Percentiles rank a stretch among this genome's conserved stretches.
These are phyloP conservation scores for Neurospora pannonica DNA, from an alignment of 495 filamentous ascomycete genomes.

Conservation along the genomic window DNA sequence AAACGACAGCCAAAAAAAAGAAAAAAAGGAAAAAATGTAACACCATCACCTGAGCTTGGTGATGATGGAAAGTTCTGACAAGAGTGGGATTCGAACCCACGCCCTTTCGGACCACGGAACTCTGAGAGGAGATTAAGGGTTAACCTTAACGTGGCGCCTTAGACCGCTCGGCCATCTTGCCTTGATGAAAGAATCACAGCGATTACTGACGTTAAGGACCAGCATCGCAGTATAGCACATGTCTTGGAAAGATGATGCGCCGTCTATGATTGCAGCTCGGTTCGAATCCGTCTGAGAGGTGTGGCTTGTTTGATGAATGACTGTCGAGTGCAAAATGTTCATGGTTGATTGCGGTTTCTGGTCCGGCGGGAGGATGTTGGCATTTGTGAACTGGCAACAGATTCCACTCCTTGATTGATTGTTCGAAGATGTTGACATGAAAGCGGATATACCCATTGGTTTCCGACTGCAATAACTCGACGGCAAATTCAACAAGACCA, in stretches of 20 bases:
- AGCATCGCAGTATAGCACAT: neutral
- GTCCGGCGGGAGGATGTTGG: neutral
- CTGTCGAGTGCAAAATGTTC: neutral
- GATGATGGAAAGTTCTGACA: conserved; percentile 1
- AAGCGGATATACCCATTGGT: neutral
- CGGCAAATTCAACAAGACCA: neutral
- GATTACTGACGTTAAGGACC: neutral
- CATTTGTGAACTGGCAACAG: neutral
- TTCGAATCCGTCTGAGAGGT: neutral
- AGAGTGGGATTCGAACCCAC: conserved; percentile 31
- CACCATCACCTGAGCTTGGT: neutral
- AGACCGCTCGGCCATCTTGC: neutral
- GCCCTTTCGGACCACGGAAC: conserved; percentile 24
- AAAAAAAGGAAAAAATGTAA: neutral
- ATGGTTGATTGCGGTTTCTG: neutral
- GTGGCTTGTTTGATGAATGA: neutral
- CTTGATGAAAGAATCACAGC: neutral
- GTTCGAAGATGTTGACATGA: neutral
- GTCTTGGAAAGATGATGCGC: neutral
- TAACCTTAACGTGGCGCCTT: neutral
- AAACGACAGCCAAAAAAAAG: neutral
- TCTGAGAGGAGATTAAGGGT: neutral
- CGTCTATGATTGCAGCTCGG: neutral
- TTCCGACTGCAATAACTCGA: neutral
- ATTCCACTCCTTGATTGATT: neutral